phyloP scores from a whole-genome alignment of 1,284 basidiomycete species.

The Cutaneotrichosporon sp. region DNA sequence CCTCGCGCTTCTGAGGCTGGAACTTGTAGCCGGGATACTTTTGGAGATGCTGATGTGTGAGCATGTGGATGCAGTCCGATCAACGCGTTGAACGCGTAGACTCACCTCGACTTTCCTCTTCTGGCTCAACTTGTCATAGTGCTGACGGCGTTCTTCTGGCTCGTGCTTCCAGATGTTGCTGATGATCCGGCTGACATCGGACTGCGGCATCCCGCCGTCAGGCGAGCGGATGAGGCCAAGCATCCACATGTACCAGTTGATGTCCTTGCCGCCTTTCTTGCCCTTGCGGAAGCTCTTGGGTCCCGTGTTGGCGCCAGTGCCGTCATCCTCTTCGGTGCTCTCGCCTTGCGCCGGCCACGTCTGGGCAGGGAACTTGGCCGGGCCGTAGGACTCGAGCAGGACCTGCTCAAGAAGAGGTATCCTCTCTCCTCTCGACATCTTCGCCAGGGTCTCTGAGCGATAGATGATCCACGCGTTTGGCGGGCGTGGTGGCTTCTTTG shows the following conservation, averaged over 20 bases:
- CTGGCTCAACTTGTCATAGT: slow-evolving; percentile 72
- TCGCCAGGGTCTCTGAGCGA: slow-evolving; percentile 63
- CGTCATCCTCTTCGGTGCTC: slow-evolving; percentile 3
- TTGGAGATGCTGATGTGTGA: slow-evolving; percentile 56
- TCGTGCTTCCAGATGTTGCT: slow-evolving; percentile 69
- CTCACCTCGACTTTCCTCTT: slow-evolving; percentile 62
- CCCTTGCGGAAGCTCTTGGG: slow-evolving; percentile 31
- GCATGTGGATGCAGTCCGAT: not conserved
- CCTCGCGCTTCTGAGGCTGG: slow-evolving; percentile 65
- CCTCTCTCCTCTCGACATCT: slow-evolving; percentile 15
- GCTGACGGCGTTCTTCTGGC: slow-evolving; percentile 56
- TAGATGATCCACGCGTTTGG: slow-evolving; percentile 93
- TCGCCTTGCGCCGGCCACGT: not conserved
- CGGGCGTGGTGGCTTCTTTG: slow-evolving; percentile 57
- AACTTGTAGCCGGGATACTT: slow-evolving; percentile 72
- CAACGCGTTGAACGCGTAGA: slow-evolving; percentile 6
- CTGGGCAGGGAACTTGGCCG: not conserved
- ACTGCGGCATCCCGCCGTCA: slow-evolving; percentile 61
- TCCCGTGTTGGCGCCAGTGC: slow-evolving; percentile 6
- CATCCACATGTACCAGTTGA: slow-evolving; percentile 19
- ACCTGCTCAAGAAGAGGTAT: slow-evolving; percentile 7
- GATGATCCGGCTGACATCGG: slow-evolving; percentile 70
- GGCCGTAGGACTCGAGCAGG: slow-evolving; percentile 15
- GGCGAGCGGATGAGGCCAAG: slow-evolving; percentile 38
- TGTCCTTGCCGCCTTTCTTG: slow-evolving; percentile 36